These are phyloP conservation scores for Penicillium verhagenii DNA, from an alignment of 495 filamentous ascomycete species.

Conservation along the genomic window DNA sequence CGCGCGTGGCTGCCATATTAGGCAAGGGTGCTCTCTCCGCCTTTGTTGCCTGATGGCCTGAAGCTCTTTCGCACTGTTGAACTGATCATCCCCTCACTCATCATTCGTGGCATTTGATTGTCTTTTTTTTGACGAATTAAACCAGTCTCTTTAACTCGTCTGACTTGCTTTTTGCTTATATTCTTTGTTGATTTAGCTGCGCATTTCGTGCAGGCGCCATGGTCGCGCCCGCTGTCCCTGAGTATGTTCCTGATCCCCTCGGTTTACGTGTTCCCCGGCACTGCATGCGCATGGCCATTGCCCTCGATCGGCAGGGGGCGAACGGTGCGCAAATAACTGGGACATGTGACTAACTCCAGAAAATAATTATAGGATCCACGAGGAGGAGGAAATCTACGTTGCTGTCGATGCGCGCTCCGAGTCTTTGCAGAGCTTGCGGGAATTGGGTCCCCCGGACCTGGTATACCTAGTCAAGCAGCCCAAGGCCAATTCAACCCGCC, in stretches of 20 bases:
- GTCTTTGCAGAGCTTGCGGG: conserved; percentile 74
- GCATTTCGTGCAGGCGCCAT: conserved; percentile 52
- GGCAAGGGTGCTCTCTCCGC: conserved; percentile 29
- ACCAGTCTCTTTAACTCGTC: not conserved
- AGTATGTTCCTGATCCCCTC: conserved; percentile 58
- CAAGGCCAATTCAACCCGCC: conserved; percentile 49
- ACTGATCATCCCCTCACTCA: conserved; percentile 12
- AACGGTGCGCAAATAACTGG: conserved; percentile 7
- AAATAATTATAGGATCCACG: conserved; percentile 68
- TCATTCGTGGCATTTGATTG: conserved; percentile 2
- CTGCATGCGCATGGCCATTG: conserved; percentile 28
- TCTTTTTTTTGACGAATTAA: conserved; percentile 2
- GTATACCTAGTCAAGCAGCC: conserved; percentile 93
- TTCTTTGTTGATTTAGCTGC: conserved; percentile 10
- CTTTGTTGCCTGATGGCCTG: conserved; percentile 29
- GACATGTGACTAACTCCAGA: conserved; percentile 19
- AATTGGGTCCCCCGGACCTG: conserved; percentile 92
- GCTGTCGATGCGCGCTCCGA: conserved; percentile 90
- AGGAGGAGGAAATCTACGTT: conserved; percentile 79
- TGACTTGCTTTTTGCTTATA: not conserved
- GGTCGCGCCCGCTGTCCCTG: conserved; percentile 86
- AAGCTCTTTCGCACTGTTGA: conserved; percentile 20
- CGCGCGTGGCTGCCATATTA: conserved; percentile 36
- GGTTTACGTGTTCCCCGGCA: conserved; percentile 37
- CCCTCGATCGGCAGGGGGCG: not conserved